phyloP scores from a whole-genome alignment of 257 asterid genomes.

The Nicotiana obtusifolia region DNA sequence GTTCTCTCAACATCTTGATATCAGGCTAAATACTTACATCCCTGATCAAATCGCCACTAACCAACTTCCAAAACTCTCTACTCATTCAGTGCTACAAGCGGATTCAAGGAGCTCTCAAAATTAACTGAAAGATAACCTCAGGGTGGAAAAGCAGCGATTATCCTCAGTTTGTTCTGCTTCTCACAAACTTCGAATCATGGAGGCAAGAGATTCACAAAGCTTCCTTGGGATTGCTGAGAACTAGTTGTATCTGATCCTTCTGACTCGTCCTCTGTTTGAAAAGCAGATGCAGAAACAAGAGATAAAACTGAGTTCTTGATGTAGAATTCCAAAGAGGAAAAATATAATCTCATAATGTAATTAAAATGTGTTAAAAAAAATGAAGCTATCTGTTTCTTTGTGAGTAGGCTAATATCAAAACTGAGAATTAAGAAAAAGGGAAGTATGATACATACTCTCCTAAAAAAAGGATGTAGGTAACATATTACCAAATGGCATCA shows the following conservation, averaged over 20 bases:
- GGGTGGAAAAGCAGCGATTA: neutral
- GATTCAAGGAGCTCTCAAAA: slow-evolving; percentile 4
- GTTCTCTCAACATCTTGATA: neutral
- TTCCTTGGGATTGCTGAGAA: slow-evolving; percentile 34
- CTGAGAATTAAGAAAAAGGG: neutral
- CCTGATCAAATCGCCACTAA: slow-evolving; percentile 1
- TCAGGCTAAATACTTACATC: slow-evolving; percentile 10
- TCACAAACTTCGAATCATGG: slow-evolving; percentile 25
- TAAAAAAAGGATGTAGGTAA: neutral
- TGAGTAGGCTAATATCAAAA: neutral
- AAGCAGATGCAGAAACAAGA: slow-evolving; percentile 9
- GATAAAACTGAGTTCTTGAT: slow-evolving; percentile 4
- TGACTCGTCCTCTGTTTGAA: slow-evolving; percentile 61
- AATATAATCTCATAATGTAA: neutral
- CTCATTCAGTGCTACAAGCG: neutral
- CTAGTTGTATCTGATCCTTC: slow-evolving; percentile 57
- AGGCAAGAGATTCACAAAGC: slow-evolving; percentile 35
- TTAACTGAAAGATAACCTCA: neutral
- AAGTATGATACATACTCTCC: neutral
- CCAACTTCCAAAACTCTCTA: neutral
- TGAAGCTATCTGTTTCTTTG: neutral
- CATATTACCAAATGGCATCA: neutral
- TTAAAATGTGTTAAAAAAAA: too few species aligned
- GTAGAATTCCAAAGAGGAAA: neutral
- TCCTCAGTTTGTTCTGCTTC: slow-evolving; percentile 13